Evolutionary conservation across 257 asterid species (phyloP), one percentile per base, ranked within the genome.

Genomic region (Gentiana macrophylla): DNA sequence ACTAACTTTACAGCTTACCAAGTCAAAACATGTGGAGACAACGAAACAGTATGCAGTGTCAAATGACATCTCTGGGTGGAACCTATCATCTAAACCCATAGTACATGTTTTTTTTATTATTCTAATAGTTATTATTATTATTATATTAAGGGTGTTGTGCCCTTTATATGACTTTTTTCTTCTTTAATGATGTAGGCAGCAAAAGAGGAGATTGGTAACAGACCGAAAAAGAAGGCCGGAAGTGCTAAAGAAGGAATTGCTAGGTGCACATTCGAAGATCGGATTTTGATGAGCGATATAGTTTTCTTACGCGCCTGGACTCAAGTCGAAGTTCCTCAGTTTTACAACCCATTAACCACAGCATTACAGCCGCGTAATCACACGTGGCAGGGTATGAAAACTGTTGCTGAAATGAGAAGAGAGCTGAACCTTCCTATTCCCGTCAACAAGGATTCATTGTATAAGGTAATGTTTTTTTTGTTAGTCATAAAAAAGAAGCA

Each of bases 241-340:
- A 53, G 37, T 61, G 70, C 77, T 32, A 84, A 83, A 74, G 95
- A 86, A 66, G 98, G 94, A 63, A 83, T 91, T 72, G 95, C 89
- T 52, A 81, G 98, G 81, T 91, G 98, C 77, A 91, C 98, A 49
- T 91, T 91, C 50, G 96, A 91, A 80, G 98, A 87, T 77, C 87
- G 60, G 72, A 84, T 91, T 32, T 86, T 87, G 67, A 91, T 67
- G 95, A 78, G 95, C 3, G 98, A 91, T 70, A 78, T 79, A n/a
- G 95, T 87, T 32, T 91, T 91, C 75, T 74, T 91, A 79, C 98
- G 95, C 62, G 98, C 95, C 47, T 91, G 96, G 98, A 81, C 87
- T 67, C 95, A 80, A 74, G 96, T 91, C 52, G 98, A 91, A 63
- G 87, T 87, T 62, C 98, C 98, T 60, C 11, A 50, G 46, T 91